Evolutionary conservation across 352 stramenopile species (phyloP).

Genomic region (Pythium myriotylum): DNA sequence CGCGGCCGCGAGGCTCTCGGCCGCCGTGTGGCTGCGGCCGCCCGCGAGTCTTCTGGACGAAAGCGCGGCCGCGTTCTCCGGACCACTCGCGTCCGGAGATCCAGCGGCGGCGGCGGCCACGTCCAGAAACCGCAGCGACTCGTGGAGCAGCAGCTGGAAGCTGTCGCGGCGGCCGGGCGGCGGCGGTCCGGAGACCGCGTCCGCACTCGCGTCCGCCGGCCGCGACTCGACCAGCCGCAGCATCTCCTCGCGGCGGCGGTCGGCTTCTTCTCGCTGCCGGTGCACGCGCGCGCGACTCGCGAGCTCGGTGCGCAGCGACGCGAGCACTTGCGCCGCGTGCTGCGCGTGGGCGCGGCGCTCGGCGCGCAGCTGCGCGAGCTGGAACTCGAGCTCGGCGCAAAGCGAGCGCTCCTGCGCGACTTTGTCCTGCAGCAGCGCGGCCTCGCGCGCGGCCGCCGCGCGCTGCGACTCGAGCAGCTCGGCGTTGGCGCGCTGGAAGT

Average conservation of each 20-base stretch:
- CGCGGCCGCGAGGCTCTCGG: constrained; percentile 31
- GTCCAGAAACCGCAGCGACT: constrained; percentile 14
- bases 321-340: constrained; percentile 39
- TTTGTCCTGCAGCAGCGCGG: constrained; percentile 38
- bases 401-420: constrained; percentile 43
- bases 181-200: constrained; percentile 1
- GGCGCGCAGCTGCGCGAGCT: constrained; percentile 30
- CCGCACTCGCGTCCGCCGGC: not conserved
- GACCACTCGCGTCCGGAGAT: constrained; percentile 1
- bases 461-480: constrained; percentile 36
- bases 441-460: constrained; percentile 30
- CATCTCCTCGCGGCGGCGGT: constrained; percentile 51
- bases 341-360: constrained; percentile 32
- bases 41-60: constrained; percentile 12
- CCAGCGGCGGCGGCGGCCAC: no score
- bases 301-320: constrained; percentile 54
- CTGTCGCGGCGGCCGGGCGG: constrained; percentile 13
- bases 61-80: not conserved
- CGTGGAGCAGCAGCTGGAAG: constrained; percentile 18
- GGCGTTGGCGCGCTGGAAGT: constrained; percentile 43
- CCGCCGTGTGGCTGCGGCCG: constrained; percentile 28
- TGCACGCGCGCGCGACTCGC: constrained; percentile 43
- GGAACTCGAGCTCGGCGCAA: constrained; percentile 30
- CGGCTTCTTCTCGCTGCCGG: constrained; percentile 43
- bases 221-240: constrained; percentile 47